Evolutionary conservation across 2,329 filamentous ascomycete species (phyloP).

Genomic region (Teratosphaeria epicoccoides): DNA sequence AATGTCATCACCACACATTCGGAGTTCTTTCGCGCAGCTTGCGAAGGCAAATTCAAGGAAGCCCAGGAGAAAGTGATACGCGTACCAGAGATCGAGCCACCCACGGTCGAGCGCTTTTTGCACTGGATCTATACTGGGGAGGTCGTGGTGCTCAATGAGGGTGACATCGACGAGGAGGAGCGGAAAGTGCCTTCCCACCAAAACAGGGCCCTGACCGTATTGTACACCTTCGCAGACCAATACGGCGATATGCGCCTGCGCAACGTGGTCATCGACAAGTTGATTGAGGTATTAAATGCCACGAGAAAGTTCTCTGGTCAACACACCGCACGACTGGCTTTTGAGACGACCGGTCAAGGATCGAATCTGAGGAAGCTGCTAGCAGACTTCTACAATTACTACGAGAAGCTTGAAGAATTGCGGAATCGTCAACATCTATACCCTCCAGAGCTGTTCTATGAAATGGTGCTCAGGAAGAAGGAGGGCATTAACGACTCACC

Average conservation of each 20-base stretch:
- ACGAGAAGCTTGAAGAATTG: neutral
- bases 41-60: slow-evolving; percentile 7
- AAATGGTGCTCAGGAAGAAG: neutral
- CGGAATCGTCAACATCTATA: neutral
- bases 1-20: slow-evolving; percentile 1
- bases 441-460: neutral
- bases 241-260: neutral
- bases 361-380: neutral
- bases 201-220: neutral
- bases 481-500: neutral
- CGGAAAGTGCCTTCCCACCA: neutral
- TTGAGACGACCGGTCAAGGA: neutral
- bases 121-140: slow-evolving; percentile 10
- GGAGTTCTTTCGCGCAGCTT: slow-evolving; percentile 8
- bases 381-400: neutral
- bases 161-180: neutral
- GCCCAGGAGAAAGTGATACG: slow-evolving; percentile 1
- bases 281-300: neutral
- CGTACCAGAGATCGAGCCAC: slow-evolving; percentile 3
- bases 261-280: neutral
- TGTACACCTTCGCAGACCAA: neutral
- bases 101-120: slow-evolving; percentile 6
- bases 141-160: neutral
- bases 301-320: neutral
- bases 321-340: neutral